These are phyloP conservation scores for Talaromyces sp. DNA, from an alignment of 2,329 filamentous ascomycete genomes.

Conservation along the genomic window DNA sequence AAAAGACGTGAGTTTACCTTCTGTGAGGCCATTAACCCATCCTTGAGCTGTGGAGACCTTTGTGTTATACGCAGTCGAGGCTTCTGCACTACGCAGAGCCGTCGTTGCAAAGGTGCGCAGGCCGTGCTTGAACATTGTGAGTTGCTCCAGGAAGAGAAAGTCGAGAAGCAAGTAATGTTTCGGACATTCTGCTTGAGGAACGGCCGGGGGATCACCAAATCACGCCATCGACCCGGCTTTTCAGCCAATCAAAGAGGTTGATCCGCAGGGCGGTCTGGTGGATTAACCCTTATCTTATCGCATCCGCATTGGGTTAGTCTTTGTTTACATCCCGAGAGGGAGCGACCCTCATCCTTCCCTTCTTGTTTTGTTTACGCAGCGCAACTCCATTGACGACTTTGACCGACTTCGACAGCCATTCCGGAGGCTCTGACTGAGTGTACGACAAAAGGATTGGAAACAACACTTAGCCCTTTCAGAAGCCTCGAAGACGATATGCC, in stretches of 20 bases:
- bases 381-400: slow-evolving; percentile 10
- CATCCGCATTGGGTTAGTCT: slow-evolving; percentile 17
- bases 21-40: slow-evolving; percentile 71
- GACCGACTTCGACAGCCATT: slow-evolving; percentile 1
- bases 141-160: not conserved
- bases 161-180: not conserved
- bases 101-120: slow-evolving; percentile 65
- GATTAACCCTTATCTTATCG: slow-evolving; percentile 34
- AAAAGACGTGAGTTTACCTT: slow-evolving; percentile 54
- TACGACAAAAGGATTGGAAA: not conserved
- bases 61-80: slow-evolving; percentile 59
- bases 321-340: slow-evolving; percentile 33
- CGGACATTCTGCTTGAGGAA: not conserved
- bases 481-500: slow-evolving; percentile 31
- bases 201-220: slow-evolving; percentile 3
- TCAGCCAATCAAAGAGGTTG: slow-evolving; percentile 26
- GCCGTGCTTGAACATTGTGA: slow-evolving; percentile 65
- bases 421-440: not conserved
- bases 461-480: not conserved
- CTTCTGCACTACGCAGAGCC: slow-evolving; percentile 54
- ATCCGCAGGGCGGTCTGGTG: slow-evolving; percentile 24
- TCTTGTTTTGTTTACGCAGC: slow-evolving; percentile 38
- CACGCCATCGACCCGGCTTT: slow-evolving; percentile 7
- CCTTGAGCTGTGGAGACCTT: slow-evolving; percentile 77
- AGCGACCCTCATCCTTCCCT: slow-evolving; percentile 19